Evolutionary conservation across 225 moss, liverwort and hornwort genomes (phyloP), one percentile per base, ranked within the genome.

Genomic region (Anthoceros angustus): DNA sequence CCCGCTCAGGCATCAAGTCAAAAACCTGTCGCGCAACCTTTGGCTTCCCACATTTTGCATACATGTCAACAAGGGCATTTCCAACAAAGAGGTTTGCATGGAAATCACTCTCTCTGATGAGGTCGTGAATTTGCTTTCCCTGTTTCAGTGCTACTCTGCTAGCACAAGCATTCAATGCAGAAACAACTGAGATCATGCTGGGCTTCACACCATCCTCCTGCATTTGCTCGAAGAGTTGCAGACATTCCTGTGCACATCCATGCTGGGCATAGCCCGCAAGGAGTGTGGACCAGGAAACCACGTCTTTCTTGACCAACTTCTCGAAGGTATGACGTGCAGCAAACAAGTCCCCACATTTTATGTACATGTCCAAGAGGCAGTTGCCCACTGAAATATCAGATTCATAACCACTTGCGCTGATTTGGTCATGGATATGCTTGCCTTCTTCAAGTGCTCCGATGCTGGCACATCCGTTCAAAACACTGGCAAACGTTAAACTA

Each of bases 141-240:
- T 55, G n/a, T 18, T 55, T 23, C 55, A 55, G 55, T 23, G 23
- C n/a, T 15, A 15, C 55, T 15, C 55, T 55, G 55, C 55, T 55
- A 20, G 55, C 55, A 55, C 55, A 55, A 55, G 55, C 55, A 15
- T 55, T 55, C n/a, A 55, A 15, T 18, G 23, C 55, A 55, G n/a
- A 18, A 23, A 55, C 55, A 15, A 55, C n/a, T 5, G 55, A 55
- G 10, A 55, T 23, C 14, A 23, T 18, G 55, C 55, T 55, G 12
- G 55, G 55, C 55, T 55, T 55, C 55, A 55, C n/a, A 55, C 55
- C 55, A 18, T 55, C 55, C 55, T 55, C 18, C 55, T 55, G 55
- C 55, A 55, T 55, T 23, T 12, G 55, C 55, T 20, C 23, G 14
- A 55, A 55, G 1, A 55, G 55, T 55, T 55, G 55, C 7, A 55